A percentile compares a stretch with the other conserved stretches of the same genome.
Conservation (phyloP, 2,329 filamentous ascomycete species). For the Pseudodiploospora longispora region DNA sequence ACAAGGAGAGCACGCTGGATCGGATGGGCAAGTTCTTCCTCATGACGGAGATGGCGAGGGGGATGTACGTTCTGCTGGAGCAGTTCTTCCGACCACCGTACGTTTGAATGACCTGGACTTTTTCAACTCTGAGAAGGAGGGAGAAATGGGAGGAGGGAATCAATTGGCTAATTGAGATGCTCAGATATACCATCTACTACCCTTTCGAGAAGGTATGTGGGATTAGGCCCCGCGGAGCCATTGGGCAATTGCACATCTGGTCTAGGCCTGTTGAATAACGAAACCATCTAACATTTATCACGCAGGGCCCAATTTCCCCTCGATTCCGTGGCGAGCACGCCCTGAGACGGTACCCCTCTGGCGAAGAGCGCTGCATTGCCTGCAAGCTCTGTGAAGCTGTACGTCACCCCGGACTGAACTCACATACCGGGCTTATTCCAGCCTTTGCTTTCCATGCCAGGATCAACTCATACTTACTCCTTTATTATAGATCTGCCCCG, state of each 20-base stretch:
- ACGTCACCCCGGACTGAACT: slow-evolving; percentile 14
- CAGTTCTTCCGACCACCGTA: slow-evolving; percentile 98
- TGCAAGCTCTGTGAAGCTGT: slow-evolving; percentile 98
- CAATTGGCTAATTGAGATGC: not conserved
- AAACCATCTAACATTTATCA: slow-evolving; percentile 11
- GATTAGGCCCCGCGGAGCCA: not conserved
- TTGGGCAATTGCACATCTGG: not conserved
- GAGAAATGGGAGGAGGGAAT: slow-evolving; percentile 1
- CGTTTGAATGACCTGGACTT: slow-evolving; percentile 35
- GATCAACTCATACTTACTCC: not conserved
- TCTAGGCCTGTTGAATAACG: not conserved
- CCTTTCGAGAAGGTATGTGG: slow-evolving; percentile 80
- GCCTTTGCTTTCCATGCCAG: too few relatives aligned
- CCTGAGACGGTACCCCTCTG: slow-evolving; percentile 88
- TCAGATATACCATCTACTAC: slow-evolving; percentile 94
- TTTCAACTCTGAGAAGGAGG: slow-evolving; percentile 3
- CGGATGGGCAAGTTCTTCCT: slow-evolving; percentile 90
- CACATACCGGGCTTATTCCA: too few relatives aligned
- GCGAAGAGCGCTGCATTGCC: slow-evolving; percentile 97
- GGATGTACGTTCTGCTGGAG: slow-evolving; percentile 96
- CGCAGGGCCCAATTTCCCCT: slow-evolving; percentile 85
- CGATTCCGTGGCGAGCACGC: slow-evolving; percentile 98
- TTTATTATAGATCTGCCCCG: slow-evolving; percentile 67
- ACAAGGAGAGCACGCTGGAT: slow-evolving; percentile 69
- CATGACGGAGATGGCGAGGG: slow-evolving; percentile 88